Base-by-base conservation (phyloP, 306 rosid species). In the Glycine latifolia region DNA sequence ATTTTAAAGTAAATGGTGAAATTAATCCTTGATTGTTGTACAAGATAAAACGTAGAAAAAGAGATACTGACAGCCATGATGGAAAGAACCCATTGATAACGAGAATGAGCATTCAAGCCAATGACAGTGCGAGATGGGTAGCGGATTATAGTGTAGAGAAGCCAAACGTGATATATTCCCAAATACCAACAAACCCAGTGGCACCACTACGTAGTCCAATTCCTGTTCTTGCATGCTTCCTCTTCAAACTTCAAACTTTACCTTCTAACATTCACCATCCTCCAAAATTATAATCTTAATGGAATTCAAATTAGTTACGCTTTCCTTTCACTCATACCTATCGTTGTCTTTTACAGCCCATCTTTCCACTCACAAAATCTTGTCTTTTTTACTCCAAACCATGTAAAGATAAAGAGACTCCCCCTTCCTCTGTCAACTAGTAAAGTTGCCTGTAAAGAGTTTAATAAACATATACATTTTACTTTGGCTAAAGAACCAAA, bases 21-120 rank as follows among this genome's bases (percentile, higher is more conserved):
- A 26, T 26, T 26, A 26, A 26, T 26, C 31, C 31, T 26, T 26
- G 31, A 26, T 26, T 26, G 2, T 26, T 26, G 31, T 26, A 26
- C 31, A 26, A 26, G 31, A 26, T 26, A 26, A 26, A 26, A 26
- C 31, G 31, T 1, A 26, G 31, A 26, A 2, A 26, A 26, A 26
- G 31, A 26, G 31, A 43, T 74, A 91, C 95, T 89, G 73, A 93
- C 99, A 52, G 86, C 26, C 98, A 91, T 93, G 87, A 93, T 85
- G 84, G 89, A 85, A 43, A 81, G 70, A 85, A 86, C 91, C 99
- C 99, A 95, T 16, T 93, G 97, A 35, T 78, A 90, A 71, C 94
- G 99, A 81, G 97, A 79, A 46, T 86, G 84, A 15, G 94, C 90
- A 81, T 95, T 95, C 71, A 93, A 86, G 47, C 97, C 99, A 65